Conservation (phyloP, 305 asterid species). For the Fraxinus ornus region DNA sequence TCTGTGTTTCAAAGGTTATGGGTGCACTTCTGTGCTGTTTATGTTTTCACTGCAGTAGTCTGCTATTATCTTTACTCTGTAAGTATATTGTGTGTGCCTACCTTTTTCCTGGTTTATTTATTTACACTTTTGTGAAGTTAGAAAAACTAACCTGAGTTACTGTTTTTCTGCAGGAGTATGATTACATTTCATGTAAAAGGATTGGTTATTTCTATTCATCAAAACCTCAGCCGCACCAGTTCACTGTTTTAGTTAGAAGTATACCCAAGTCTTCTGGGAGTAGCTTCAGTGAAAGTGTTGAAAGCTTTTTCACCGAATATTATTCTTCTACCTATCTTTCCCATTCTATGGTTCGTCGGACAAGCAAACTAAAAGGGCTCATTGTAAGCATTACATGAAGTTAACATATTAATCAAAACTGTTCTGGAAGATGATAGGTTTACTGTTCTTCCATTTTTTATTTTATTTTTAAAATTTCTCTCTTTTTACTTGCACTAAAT, state of each 20-base stretch:
- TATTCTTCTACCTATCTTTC: constrained; percentile 91
- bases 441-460: background rate
- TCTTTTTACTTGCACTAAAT: background rate
- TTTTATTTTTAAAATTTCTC: background rate
- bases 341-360: constrained; percentile 70
- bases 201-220: constrained; percentile 67
- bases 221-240: constrained; percentile 71
- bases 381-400: constrained; percentile 54
- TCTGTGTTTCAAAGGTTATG: constrained; percentile 70
- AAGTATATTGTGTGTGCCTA: constrained; percentile 41
- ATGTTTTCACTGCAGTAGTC: constrained; percentile 81
- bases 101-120: constrained; percentile 18
- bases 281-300: constrained; percentile 70
- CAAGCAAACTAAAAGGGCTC: constrained; percentile 69
- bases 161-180: constrained; percentile 71
- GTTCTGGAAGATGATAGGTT: constrained; percentile 22
- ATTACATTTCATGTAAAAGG: constrained; percentile 67
- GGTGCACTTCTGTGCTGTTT: constrained; percentile 89
- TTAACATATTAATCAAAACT: constrained; percentile 23
- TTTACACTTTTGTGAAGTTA: background rate
- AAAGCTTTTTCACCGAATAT: constrained; percentile 65
- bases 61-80: constrained; percentile 92
- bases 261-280: constrained; percentile 66
- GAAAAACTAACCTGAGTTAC: constrained; percentile 14
- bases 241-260: constrained; percentile 86